Conservation (phyloP, 2,329 filamentous ascomycete genomes). For the Eutypa lata region DNA sequence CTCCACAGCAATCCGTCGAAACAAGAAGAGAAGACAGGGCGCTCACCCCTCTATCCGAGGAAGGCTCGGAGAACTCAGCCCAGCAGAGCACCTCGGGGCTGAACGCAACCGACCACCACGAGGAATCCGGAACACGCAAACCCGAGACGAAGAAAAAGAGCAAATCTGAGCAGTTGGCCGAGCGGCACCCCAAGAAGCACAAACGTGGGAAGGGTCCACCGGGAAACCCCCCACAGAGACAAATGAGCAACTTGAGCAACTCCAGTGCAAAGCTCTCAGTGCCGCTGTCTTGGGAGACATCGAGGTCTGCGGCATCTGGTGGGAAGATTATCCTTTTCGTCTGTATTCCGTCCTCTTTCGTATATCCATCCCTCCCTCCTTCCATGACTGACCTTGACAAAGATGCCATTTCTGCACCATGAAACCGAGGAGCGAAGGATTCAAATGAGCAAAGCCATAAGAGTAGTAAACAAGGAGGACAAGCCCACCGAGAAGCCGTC, state of each 20-base stretch:
- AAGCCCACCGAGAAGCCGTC: slow-evolving; percentile 21
- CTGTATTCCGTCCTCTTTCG: background rate
- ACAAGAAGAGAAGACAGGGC: slow-evolving; percentile 30
- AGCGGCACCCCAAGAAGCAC: slow-evolving; percentile 31
- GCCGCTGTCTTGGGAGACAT: slow-evolving; percentile 26
- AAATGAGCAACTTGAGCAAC: slow-evolving; percentile 21
- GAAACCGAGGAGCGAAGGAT: slow-evolving; percentile 53
- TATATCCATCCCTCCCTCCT: slow-evolving; percentile 6
- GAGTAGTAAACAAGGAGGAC: slow-evolving; percentile 28
- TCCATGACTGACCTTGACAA: slow-evolving; percentile 29
- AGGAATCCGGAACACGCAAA: slow-evolving; percentile 18
- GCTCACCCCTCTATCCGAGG: slow-evolving; percentile 26
- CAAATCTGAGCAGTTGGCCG: slow-evolving; percentile 33
- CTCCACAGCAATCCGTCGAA: slow-evolving; percentile 26
- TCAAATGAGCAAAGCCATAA: slow-evolving; percentile 54
- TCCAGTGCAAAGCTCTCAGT: slow-evolving; percentile 13
- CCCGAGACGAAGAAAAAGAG: slow-evolving; percentile 32
- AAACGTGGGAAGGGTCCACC: slow-evolving; percentile 32
- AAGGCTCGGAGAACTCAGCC: slow-evolving; percentile 19
- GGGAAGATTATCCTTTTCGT: slow-evolving; percentile 37
- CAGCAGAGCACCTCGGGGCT: slow-evolving; percentile 10
- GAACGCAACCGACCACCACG: slow-evolving; percentile 15
- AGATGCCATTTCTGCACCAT: slow-evolving; percentile 66
- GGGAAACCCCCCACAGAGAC: slow-evolving; percentile 32
- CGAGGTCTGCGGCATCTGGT: slow-evolving; percentile 25